Evolutionary conservation across 2,329 filamentous ascomycete species (phyloP).

Genomic region (Ambrosiella beaveri): DNA sequence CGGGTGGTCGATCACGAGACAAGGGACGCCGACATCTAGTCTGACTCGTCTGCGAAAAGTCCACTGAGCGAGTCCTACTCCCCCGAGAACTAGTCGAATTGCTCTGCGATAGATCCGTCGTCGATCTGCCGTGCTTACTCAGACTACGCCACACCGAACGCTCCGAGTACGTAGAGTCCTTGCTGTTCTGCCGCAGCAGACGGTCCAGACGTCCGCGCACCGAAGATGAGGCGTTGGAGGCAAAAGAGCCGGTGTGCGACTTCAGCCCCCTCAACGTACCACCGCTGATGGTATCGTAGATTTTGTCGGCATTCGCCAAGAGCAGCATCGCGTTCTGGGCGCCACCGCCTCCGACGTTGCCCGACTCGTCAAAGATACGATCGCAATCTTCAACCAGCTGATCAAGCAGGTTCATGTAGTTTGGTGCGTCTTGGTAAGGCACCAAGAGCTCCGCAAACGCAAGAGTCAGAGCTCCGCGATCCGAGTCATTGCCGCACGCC

Average conservation of each 20-base stretch:
- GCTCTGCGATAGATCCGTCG: constrained; percentile 12
- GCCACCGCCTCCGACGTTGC: constrained; percentile 11
- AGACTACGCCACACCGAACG: constrained; percentile 67
- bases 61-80: constrained; percentile 60
- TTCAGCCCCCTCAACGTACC: constrained; percentile 36
- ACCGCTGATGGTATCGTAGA: constrained; percentile 35
- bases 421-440: constrained; percentile 39
- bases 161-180: constrained; percentile 19
- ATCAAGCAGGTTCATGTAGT: constrained; percentile 79
- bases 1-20: constrained; percentile 42
- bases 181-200: constrained; percentile 63
- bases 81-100: constrained; percentile 12
- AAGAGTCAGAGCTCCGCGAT: constrained; percentile 71
- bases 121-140: constrained; percentile 40
- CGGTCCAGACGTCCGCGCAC: constrained; percentile 62
- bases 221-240: constrained; percentile 65
- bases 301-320: constrained; percentile 24
- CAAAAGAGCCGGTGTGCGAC: constrained; percentile 55
- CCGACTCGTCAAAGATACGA: constrained; percentile 57
- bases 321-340: constrained; percentile 12
- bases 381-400: constrained; percentile 80
- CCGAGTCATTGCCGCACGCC: constrained; percentile 78
- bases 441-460: constrained; percentile 80
- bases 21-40: constrained; percentile 28
- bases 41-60: constrained; percentile 27